A percentile compares a stretch with the other conserved stretches of the same genome.
These are phyloP conservation scores for Cyclotella atomus DNA, from an alignment of 108 stramenopile genomes.

Conservation along the genomic window DNA sequence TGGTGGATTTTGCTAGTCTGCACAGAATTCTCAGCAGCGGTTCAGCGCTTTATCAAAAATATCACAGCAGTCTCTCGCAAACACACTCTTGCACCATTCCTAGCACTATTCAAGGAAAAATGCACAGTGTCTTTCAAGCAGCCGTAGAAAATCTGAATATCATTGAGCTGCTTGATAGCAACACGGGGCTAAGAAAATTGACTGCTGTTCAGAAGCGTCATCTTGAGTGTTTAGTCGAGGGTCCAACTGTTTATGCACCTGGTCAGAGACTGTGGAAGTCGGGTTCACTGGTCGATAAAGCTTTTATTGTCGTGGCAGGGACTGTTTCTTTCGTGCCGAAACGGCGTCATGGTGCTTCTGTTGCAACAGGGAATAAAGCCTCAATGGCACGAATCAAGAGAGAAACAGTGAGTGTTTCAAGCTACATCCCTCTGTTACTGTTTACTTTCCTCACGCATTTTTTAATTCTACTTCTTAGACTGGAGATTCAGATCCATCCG, in stretches of 20 bases:
- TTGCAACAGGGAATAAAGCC: background rate
- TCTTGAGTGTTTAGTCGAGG: slow-evolving; percentile 82
- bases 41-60: slow-evolving; percentile 73
- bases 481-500: no score
- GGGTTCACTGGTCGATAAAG: slow-evolving; percentile 80
- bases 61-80: slow-evolving; percentile 62
- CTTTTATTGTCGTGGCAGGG: slow-evolving; percentile 81
- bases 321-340: slow-evolving; percentile 81
- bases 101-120: slow-evolving; percentile 27
- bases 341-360: slow-evolving; percentile 64
- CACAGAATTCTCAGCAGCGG: slow-evolving; percentile 76
- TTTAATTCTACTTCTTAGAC: no score
- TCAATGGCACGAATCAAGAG: slow-evolving; percentile 17
- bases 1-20: slow-evolving; percentile 68
- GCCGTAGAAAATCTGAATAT: slow-evolving; percentile 67
- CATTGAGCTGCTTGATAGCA: slow-evolving; percentile 75
- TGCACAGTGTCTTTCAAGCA: slow-evolving; percentile 34
- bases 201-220: slow-evolving; percentile 88
- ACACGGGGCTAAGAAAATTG: slow-evolving; percentile 82
- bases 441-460: no score
- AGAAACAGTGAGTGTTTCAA: slow-evolving; percentile 12
- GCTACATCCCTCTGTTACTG: no score
- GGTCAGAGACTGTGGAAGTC: slow-evolving; percentile 83
- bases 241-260: slow-evolving; percentile 68
- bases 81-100: slow-evolving; percentile 45